phyloP scores from a whole-genome alignment of 176 grass and related monocot genomes.

The Thalia dealbata region DNA sequence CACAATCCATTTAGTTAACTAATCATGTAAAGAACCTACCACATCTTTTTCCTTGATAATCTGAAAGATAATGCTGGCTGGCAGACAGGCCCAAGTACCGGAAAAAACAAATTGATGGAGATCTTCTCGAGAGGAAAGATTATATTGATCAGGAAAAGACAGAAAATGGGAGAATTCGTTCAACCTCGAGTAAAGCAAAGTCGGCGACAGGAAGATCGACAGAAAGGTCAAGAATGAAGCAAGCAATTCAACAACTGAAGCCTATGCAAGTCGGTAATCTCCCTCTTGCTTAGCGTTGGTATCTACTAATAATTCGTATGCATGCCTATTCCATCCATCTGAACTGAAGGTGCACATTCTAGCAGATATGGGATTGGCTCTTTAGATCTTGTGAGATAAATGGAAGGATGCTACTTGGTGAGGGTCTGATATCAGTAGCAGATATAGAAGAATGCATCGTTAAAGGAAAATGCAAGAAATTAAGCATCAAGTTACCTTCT shows the following conservation, averaged over 20 bases:
- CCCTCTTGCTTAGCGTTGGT: background rate
- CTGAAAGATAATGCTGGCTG: conserved; percentile 30
- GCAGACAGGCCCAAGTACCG: conserved; percentile 68
- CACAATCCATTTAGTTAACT: background rate
- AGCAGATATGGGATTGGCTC: conserved; percentile 95
- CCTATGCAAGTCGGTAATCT: conserved; percentile 54
- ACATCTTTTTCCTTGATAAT: background rate
- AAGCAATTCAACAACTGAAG: conserved; percentile 49
- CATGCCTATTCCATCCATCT: background rate
- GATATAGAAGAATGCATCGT: conserved; percentile 59
- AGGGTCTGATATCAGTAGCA: conserved; percentile 47
- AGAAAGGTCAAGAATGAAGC: conserved; percentile 41
- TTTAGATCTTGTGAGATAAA: conserved; percentile 88
- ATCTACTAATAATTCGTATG: background rate
- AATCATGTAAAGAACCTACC: background rate
- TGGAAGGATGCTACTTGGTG: conserved; percentile 59
- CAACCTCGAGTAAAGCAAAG: conserved; percentile 18
- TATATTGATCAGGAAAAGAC: conserved; percentile 18
- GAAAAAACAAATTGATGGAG: conserved; percentile 30
- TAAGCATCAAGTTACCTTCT: conserved; percentile 48
- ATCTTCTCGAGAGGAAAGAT: conserved; percentile 15
- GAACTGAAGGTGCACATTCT: background rate
- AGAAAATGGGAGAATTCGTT: conserved; percentile 21
- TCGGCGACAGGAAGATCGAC: conserved; percentile 22
- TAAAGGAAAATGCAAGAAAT: conserved; percentile 64